These are phyloP conservation scores for Aspergillus fijiensis DNA, from an alignment of 2,329 filamentous ascomycete genomes.

Conservation along the genomic window DNA sequence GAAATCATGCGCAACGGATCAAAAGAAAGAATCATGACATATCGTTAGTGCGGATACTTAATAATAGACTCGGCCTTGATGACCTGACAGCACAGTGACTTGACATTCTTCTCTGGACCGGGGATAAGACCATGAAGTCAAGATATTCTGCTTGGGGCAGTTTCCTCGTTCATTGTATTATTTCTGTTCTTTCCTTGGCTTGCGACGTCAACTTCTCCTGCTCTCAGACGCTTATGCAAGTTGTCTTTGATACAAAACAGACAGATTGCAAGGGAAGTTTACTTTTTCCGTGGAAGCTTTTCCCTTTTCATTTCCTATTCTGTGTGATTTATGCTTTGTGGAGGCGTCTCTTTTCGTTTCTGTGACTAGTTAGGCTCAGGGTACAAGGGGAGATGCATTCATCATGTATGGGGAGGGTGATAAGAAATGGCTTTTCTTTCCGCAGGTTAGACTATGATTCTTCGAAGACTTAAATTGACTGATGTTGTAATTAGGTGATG, in stretches of 20 bases:
- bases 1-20: constrained; percentile 30
- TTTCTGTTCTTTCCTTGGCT: background rate
- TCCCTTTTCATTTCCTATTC: background rate
- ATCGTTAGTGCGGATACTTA: constrained; percentile 31
- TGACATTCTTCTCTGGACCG: constrained; percentile 10
- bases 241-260: no score
- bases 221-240: background rate
- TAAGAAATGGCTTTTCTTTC: background rate
- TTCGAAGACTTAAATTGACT: background rate
- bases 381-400: background rate
- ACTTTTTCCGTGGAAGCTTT: background rate
- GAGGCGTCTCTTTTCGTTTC: background rate
- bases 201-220: background rate
- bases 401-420: background rate
- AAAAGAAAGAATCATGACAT: constrained; percentile 26
- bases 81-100: constrained; percentile 20
- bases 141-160: background rate
- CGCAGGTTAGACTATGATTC: background rate
- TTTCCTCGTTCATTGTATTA: background rate
- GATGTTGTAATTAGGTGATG: background rate
- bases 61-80: constrained; percentile 30
- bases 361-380: no score
- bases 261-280: background rate
- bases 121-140: background rate
- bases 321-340: background rate